These are phyloP conservation scores for Volvox reticuliferus DNA, from an alignment of 139 green algal genomes.

Conservation along the genomic window DNA sequence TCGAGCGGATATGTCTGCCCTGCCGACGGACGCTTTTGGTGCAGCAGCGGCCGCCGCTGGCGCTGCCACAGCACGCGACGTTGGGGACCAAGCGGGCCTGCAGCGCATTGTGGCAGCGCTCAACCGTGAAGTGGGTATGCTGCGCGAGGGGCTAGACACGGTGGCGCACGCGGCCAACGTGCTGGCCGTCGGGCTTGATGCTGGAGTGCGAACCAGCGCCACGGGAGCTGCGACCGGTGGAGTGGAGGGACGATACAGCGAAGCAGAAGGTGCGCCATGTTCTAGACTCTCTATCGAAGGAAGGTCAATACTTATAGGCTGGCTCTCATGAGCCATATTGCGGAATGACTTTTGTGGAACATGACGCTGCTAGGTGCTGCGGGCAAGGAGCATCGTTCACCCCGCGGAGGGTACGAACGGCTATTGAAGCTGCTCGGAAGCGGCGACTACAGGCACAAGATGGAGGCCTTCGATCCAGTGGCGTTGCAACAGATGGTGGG, in stretches of 20 bases:
- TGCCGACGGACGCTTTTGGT: constrained; percentile 1
- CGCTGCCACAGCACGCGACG: not conserved
- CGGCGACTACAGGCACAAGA: constrained; percentile 59
- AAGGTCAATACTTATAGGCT: no score
- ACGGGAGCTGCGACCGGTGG: not conserved
- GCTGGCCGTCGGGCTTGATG: constrained; percentile 58
- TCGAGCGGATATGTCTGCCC: constrained; percentile 4
- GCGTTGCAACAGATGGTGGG: constrained; percentile 61
- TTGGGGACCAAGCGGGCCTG: not conserved
- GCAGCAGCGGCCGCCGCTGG: not conserved
- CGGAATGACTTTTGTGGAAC: no score
- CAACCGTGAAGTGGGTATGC: constrained; percentile 26
- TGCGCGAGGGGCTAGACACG: constrained; percentile 54
- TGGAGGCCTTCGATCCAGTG: constrained; percentile 67
- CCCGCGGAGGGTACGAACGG: constrained; percentile 50
- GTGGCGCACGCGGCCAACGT: constrained; percentile 61
- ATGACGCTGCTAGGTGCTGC: not conserved
- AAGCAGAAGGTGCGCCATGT: constrained; percentile 6
- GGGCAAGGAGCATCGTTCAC: constrained; percentile 44
- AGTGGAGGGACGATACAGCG: constrained; percentile 16
- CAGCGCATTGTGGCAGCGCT: constrained; percentile 17
- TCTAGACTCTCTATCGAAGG: no score
- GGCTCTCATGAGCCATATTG: no score
- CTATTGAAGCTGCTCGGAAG: constrained; percentile 59
- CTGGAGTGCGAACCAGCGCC: not conserved